Base-by-base conservation (phyloP, 768 basidiomycete species). In the Punctularia strigosozonata region DNA sequence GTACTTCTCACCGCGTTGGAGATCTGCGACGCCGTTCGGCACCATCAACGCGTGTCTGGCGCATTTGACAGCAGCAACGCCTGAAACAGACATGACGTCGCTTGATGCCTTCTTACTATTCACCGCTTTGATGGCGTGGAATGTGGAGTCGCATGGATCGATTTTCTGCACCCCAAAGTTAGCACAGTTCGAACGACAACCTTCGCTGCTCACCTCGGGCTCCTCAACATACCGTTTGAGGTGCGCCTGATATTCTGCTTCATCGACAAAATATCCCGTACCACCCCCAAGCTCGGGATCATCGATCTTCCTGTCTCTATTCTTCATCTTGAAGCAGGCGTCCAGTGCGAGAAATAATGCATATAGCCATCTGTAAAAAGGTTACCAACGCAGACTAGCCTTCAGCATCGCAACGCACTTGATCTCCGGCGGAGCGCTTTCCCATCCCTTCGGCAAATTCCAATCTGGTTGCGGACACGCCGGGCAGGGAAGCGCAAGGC, bases 251-350 rank as follows among this genome's bases (percentile, higher is more conserved):
- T 45, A 48, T 8, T 14, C 15, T 6, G 4, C n/a, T 6, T 31
- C 21, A 6, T 39, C 18, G 15, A 48, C 47, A 32, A 48, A 48
- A 36, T 48, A 48, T 13, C 37, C 12, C 47, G 47, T 48, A 10
- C 47, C 42, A 18, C 32, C 28, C 4, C 30, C 33, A 14, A 48
- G 33, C 31, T 42, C 22, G 10, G 26, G 6, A 21, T 45, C 44
- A 10, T 25, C 13, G 18, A 38, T 12, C 6, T 36, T 14, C 34
- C 49, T 48, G 2, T 55, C 48, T 31, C 57, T 63, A 4, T 19
- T 22, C 25, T 46, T 46, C 4, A 63, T 41, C 1, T 49, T 45
- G 37, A 63, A 66, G 38, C 55, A 58, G 18, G 59, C 57, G 33
- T 61, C 58, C 6, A 59, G 46, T 3, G 50, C 49, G 14, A 48